Evolutionary conservation across 75 land plant species (phyloP), one percentile per base, ranked within the genome.

Genomic region (Adiantum capillusveneris): DNA sequence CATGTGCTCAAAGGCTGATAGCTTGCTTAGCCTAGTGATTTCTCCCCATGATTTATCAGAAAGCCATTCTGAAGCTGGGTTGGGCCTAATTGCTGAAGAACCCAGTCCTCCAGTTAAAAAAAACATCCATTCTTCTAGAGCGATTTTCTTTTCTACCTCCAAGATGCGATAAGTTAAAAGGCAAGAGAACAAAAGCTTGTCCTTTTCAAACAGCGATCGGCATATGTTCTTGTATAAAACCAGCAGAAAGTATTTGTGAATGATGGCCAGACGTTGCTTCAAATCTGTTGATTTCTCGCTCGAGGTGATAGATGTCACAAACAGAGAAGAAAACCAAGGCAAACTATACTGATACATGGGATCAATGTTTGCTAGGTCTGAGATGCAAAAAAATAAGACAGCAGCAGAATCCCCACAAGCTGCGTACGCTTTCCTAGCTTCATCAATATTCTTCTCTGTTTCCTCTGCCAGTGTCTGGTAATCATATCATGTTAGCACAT

Each of bases 301-400:
- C 24, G 57, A 48, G 21, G 53, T 56, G 54, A 73, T 73, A 0
- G 76, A 73, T n/a, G 29, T 48, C 6, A 73, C 56, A 31, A 73
- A 73, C 0, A 73, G 65, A 0, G 76, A 59, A 14, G 70, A 70
- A 67, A 73, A 73, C 76, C 76, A 73, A 22, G 76, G 76, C 1
- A 73, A 54, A 34, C 70, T 73, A 39, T 73, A 73, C 25, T 73
- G 76, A 41, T 73, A 73, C 76, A 73, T 73, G 0, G 76, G 76
- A 39, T 73, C 76, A 37, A 73, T 73, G 26, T 73, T 73, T 28
- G 76, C 76, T 9, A 73, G 41, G 59, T 73, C 76, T 24, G 71
- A 51, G 26, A 73, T 73, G 51, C 76, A 73, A 45, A 73, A 73
- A 24, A 73, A 73, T 17, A 73, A 24, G 28, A 73, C 65, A 5